Evolutionary conservation across 2,329 filamentous ascomycete species (phyloP), one percentile per base, ranked within the genome.

Genomic region (Plectosphaerella cucumerina): DNA sequence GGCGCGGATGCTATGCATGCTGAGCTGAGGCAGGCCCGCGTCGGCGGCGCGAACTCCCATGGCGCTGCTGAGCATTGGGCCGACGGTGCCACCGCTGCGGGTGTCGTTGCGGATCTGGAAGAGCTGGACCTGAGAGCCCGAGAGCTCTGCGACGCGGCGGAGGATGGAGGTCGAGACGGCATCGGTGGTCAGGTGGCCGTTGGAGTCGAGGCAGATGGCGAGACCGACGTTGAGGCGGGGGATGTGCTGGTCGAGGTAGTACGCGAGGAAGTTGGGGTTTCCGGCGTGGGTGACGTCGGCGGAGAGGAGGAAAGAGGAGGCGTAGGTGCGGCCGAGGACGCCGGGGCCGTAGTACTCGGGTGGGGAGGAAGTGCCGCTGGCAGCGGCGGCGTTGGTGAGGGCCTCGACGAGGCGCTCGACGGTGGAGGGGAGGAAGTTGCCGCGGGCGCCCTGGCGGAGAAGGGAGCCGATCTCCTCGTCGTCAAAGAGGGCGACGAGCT

Each of bases 51-150:
- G 75, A 53, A 96, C 85, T 26, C 93, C 93, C 70, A 94, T 88
- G 23, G 81, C 82, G 23, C 86, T 84, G 58, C 85, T 90, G 34
- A 96, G 77, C 81, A 92, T 91, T 1, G 94, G 94, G 0, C 94
- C 94, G n/a, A 97, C 91, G 0, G 94, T 99, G 15, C 94, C 94
- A 26, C 94, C 94, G 62, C 85, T 90, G 50, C 93, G 78, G 10
- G 81, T 87, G 70, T 97, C 94, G 65, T 97, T 99, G 51, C 94
- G 77, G 66, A 97, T 97, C 77, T 96, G 91, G 78, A 97, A 97
- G 6, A 88, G 76, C 70, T 97, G 94, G 49, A 95, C 77, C 45
- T 79, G 82, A 51, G 82, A 83, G 47, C 76, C 89, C 54, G 77
- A 80, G 53, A 89, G 84, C 59, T 91, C 85, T 8, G 90, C 92